Conservation (phyloP, 805 yeast species). For the Tetrapisispora fleetii region DNA sequence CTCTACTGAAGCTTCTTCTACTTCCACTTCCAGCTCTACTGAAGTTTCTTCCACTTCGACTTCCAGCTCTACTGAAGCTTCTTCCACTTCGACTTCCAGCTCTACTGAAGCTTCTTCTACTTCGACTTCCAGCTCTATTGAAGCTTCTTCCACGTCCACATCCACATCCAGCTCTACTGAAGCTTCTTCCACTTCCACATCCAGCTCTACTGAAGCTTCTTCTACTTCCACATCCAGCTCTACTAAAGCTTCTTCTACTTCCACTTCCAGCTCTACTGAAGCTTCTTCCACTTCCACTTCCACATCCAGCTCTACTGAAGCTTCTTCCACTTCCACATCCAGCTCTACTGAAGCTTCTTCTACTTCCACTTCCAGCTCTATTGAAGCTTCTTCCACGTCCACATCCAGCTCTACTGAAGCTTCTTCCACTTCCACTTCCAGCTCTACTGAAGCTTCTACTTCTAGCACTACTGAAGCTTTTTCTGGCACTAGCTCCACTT, state of each 20-base stretch:
- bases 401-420: neutral
- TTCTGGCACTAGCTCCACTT: neutral
- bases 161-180: neutral
- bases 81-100: neutral
- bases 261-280: neutral
- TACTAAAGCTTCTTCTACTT: neutral
- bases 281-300: neutral
- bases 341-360: slow-evolving; percentile 1
- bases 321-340: neutral
- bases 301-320: neutral
- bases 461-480: neutral
- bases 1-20: neutral
- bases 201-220: neutral
- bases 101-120: neutral
- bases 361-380: neutral
- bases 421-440: neutral
- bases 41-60: neutral
- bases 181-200: neutral
- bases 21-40: neutral
- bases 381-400: neutral
- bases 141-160: neutral
- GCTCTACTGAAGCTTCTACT: neutral
- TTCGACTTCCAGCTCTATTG: neutral
- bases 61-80: neutral
- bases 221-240: neutral